A percentile compares a stretch with the other conserved stretches of the same genome.
Conservation (phyloP, 768 basidiomycete species). For the Chalciporus piperatus region DNA sequence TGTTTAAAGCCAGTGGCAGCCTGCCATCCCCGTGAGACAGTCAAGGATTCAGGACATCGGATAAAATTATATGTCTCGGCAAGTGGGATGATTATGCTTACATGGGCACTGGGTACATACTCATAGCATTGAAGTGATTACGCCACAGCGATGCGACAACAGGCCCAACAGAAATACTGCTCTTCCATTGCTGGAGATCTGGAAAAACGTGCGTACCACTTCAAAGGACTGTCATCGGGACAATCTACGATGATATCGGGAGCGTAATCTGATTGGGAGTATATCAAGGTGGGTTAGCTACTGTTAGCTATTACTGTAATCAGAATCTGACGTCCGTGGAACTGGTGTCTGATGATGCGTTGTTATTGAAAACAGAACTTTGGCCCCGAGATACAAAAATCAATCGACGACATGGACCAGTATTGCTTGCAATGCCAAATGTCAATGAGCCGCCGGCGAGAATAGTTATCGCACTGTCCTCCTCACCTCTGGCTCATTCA, state of each 20-base stretch:
- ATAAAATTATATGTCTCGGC: slow-evolving; percentile 12
- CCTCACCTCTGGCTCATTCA: background rate
- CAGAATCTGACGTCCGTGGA: slow-evolving; percentile 11
- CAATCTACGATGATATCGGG: too few species aligned
- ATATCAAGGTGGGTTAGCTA: slow-evolving; percentile 51
- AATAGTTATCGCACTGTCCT: slow-evolving; percentile 7
- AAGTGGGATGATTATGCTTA: background rate
- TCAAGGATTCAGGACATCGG: background rate
- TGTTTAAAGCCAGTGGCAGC: slow-evolving; percentile 3
- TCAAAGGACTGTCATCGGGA: background rate
- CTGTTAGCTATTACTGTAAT: background rate
- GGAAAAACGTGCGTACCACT: background rate
- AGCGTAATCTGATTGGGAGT: background rate
- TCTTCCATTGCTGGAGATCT: background rate
- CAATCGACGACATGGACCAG: slow-evolving; percentile 69
- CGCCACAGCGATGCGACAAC: slow-evolving; percentile 7
- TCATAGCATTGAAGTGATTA: slow-evolving; percentile 1
- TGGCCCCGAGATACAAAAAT: slow-evolving; percentile 64
- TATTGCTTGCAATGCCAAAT: slow-evolving; percentile 69
- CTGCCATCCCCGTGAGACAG: slow-evolving; percentile 12
- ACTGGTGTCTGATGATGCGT: slow-evolving; percentile 7
- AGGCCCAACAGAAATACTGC: background rate
- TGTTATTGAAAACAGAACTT: slow-evolving; percentile 47
- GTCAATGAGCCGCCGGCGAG: slow-evolving; percentile 41
- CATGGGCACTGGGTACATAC: background rate